Percentiles rank a stretch among this genome's conserved stretches.
Evolutionary conservation across 1,284 basidiomycete species (phyloP).

Genomic region (Inonotus obliquus): DNA sequence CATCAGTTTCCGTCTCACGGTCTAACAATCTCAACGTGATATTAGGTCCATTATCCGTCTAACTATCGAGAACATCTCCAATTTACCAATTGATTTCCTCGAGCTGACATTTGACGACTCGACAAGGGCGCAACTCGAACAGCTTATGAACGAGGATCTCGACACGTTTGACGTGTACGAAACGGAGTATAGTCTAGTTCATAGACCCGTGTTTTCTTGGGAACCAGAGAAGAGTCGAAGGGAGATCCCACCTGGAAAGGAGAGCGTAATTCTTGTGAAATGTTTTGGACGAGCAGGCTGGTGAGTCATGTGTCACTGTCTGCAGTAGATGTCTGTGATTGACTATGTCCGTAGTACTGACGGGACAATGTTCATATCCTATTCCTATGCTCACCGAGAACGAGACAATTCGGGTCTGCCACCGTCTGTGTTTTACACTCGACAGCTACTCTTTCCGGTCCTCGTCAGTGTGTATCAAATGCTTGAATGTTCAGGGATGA

Average conservation of each 20-base stretch:
- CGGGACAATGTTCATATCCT: conserved; percentile 80
- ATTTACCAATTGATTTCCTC: conserved; percentile 79
- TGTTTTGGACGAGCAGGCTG: conserved; percentile 90
- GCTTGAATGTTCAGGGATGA: conserved; percentile 80
- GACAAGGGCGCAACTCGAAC: conserved; percentile 71
- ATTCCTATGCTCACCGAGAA: conserved; percentile 61
- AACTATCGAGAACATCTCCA: conserved; percentile 84
- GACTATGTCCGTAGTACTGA: conserved; percentile 47
- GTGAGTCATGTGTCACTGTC: conserved; percentile 40
- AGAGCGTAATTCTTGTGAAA: conserved; percentile 59
- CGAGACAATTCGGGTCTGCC: conserved; percentile 31
- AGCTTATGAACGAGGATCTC: conserved; percentile 72
- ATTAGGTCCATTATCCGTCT: conserved; percentile 75
- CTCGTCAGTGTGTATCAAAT: conserved; percentile 92
- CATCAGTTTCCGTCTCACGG: neutral
- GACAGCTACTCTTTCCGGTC: conserved; percentile 80
- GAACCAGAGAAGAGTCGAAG: conserved; percentile 47
- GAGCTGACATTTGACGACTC: conserved; percentile 87
- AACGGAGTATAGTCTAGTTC: conserved; percentile 78
- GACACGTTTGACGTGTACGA: conserved; percentile 87
- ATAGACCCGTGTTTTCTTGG: conserved; percentile 82
- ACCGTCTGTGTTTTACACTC: conserved; percentile 67
- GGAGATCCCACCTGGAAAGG: conserved; percentile 67
- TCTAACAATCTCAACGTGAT: conserved; percentile 13
- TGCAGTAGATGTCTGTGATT: neutral